phyloP scores from a whole-genome alignment of 2,329 filamentous ascomycete species.

The Ceratocystiopsis sp. region DNA sequence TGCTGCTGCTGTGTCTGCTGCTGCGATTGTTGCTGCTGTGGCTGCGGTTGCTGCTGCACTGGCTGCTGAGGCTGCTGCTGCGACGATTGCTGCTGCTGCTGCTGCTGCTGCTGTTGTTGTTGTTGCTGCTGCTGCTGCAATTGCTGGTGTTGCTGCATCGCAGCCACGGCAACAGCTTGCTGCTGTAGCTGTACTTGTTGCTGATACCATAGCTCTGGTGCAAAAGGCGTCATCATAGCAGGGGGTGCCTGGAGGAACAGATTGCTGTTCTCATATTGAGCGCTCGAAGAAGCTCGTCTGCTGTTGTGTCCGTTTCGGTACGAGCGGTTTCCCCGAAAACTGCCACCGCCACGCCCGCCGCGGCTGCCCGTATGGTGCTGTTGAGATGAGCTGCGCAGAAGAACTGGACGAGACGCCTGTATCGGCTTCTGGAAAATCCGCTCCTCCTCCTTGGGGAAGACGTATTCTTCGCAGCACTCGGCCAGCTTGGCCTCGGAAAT shows the following conservation, averaged over 20 bases:
- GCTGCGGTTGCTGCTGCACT: constrained; percentile 13
- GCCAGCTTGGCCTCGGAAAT: constrained; percentile 63
- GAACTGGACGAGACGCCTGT: constrained; percentile 34
- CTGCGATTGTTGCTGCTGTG: constrained; percentile 23
- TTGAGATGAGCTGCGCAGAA: constrained; percentile 44
- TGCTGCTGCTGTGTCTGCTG: constrained; percentile 26
- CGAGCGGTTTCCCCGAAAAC: constrained; percentile 31
- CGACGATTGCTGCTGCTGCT: constrained; percentile 22
- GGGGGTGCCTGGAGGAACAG: constrained; percentile 21
- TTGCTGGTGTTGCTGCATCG: neutral
- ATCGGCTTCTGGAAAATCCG: constrained; percentile 40
- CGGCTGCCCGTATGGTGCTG: constrained; percentile 27
- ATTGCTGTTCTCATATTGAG: constrained; percentile 31
- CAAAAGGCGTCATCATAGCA: constrained; percentile 24
- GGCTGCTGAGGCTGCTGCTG: constrained; percentile 29
- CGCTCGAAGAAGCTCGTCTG: constrained; percentile 35
- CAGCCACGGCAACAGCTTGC: neutral
- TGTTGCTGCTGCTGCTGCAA: neutral
- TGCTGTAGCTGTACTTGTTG: constrained; percentile 22
- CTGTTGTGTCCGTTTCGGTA: constrained; percentile 27
- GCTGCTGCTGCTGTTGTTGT: neutral
- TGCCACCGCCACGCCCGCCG: constrained; percentile 30
- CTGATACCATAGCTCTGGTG: constrained; percentile 32
- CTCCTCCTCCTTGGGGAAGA: constrained; percentile 72
- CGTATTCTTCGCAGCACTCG: constrained; percentile 74